phyloP scores from a whole-genome alignment of 1,284 basidiomycete species.

The Porphyrellus sp. region DNA sequence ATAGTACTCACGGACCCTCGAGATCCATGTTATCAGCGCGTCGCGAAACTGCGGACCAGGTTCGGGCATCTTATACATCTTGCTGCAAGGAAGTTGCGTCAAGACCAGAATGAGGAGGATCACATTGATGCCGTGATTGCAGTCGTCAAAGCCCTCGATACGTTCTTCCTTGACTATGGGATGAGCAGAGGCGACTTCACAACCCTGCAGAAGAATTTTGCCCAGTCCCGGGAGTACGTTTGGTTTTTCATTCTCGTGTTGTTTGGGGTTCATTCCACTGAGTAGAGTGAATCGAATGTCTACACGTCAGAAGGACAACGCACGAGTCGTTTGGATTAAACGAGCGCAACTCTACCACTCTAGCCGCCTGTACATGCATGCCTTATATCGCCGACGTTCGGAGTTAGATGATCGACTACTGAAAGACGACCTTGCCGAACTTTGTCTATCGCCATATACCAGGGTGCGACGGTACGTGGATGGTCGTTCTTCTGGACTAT shows the following conservation, averaged over 20 bases:
- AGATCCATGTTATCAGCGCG: constrained; percentile 76
- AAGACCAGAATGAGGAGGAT: constrained; percentile 66
- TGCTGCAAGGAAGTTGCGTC: constrained; percentile 67
- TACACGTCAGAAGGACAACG: constrained; percentile 71
- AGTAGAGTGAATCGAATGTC: constrained; percentile 64
- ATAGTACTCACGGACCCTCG: constrained; percentile 74
- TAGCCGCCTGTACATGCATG: constrained; percentile 72
- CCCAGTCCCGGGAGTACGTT: constrained; percentile 65
- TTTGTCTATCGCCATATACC: constrained; percentile 85
- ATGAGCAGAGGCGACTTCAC: constrained; percentile 58
- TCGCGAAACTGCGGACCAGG: constrained; percentile 56
- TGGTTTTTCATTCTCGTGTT: not conserved
- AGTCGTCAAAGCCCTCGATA: constrained; percentile 69
- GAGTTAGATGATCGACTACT: constrained; percentile 80
- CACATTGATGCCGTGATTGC: constrained; percentile 87
- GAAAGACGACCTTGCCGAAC: constrained; percentile 67
- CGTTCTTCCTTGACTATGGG: constrained; percentile 73
- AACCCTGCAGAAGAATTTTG: constrained; percentile 65
- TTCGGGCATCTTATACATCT: constrained; percentile 71
- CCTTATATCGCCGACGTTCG: constrained; percentile 78
- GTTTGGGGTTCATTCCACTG: not conserved
- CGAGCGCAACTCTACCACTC: constrained; percentile 77
- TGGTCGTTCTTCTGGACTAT: not conserved
- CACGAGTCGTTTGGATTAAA: constrained; percentile 74
- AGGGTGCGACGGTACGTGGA: constrained; percentile 63